Conservation (phyloP, 257 asterid genomes). For the Solanum megistacrolobum region DNA sequence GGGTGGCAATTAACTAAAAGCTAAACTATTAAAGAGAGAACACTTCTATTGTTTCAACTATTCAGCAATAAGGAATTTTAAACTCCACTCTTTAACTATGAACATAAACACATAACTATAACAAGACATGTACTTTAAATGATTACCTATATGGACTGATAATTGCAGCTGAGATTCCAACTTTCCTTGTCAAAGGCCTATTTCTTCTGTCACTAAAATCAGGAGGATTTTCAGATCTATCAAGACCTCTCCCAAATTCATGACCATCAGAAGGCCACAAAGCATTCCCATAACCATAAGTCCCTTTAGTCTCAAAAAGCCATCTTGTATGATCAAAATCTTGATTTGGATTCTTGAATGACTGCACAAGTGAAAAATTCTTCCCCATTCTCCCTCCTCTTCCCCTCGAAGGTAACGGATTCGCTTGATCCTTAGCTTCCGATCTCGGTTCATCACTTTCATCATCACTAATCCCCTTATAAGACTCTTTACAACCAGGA, state of each 20-base stretch:
- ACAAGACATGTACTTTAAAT: not conserved
- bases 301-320: slow-evolving; percentile 92
- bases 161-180: slow-evolving; percentile 75
- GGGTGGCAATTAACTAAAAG: not conserved
- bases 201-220: slow-evolving; percentile 72
- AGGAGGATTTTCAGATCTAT: slow-evolving; percentile 51
- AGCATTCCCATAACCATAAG: slow-evolving; percentile 96
- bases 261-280: slow-evolving; percentile 79
- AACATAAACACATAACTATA: not conserved
- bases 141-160: slow-evolving; percentile 79
- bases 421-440: slow-evolving; percentile 58
- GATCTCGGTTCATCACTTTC: slow-evolving; percentile 29
- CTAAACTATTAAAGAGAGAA: not conserved
- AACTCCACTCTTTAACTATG: not conserved
- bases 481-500: slow-evolving; percentile 81
- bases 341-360: slow-evolving; percentile 74
- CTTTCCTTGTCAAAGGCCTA: slow-evolving; percentile 74
- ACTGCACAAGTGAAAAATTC: slow-evolving; percentile 74
- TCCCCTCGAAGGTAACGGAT: slow-evolving; percentile 54
- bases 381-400: slow-evolving; percentile 44
- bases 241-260: slow-evolving; percentile 44
- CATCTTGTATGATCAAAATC: slow-evolving; percentile 80
- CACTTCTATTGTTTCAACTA: not conserved
- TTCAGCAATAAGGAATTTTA: not conserved
- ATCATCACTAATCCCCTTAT: slow-evolving; percentile 31